Conservation (phyloP, 129 eudicot species). For the Mikania micrantha region DNA sequence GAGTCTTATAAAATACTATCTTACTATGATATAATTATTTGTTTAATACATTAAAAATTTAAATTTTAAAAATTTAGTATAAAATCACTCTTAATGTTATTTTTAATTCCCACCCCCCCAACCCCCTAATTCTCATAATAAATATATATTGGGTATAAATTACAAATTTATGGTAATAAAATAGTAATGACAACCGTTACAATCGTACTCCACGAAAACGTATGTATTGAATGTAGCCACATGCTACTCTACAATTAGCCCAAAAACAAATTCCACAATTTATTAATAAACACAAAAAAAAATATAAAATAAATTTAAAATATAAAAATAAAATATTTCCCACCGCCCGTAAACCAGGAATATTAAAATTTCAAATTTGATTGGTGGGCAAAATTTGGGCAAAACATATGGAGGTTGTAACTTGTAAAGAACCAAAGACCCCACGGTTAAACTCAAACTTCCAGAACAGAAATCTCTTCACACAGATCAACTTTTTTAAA, state of each 20-base stretch:
- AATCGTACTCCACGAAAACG: conserved; percentile 14
- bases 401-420: conserved; percentile 30
- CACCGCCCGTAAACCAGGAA: conserved; percentile 27
- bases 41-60: too few species aligned
- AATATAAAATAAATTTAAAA: not conserved
- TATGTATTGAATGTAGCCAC: conserved; percentile 22
- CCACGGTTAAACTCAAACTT: conserved; percentile 21
- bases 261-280: conserved; percentile 1
- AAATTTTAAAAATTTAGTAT: too few species aligned
- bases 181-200: conserved; percentile 9
- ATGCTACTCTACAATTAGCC: not conserved
- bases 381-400: conserved; percentile 34
- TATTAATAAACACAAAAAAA: not conserved
- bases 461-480: not conserved
- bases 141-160: conserved; percentile 18
- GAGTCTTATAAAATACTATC: too few species aligned
- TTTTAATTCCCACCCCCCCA: too few species aligned
- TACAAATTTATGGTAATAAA: conserved; percentile 6
- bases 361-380: conserved; percentile 35
- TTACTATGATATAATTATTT: too few species aligned
- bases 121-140: not conserved
- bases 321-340: not conserved
- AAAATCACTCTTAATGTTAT: too few species aligned
- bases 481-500: not conserved
- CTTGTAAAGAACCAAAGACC: too few species aligned